phyloP scores from a whole-genome alignment of 2,329 filamentous ascomycete species.

The Ophiostoma pallidulum region DNA sequence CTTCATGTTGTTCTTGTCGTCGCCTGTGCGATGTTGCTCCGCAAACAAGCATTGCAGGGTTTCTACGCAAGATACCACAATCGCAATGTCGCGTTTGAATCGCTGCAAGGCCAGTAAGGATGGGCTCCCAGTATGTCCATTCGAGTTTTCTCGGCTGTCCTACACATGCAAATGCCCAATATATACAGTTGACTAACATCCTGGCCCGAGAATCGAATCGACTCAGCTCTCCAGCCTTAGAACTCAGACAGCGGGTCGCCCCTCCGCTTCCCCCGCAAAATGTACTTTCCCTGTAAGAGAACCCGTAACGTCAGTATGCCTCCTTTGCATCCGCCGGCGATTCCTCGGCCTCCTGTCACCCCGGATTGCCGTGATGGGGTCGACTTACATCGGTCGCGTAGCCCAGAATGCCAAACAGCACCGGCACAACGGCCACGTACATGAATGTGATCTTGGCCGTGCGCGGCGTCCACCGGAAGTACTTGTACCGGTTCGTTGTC shows the following conservation, averaged over 20 bases:
- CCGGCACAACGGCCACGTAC: slow-evolving; percentile 66
- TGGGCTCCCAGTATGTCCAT: too few relatives aligned
- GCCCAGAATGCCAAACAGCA: slow-evolving; percentile 58
- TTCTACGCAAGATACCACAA: too few relatives aligned
- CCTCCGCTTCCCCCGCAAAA: slow-evolving; percentile 77
- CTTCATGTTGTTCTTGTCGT: too few relatives aligned
- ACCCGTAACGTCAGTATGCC: slow-evolving; percentile 7
- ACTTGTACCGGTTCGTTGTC: slow-evolving; percentile 76
- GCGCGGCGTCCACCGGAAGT: slow-evolving; percentile 85
- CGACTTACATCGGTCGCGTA: slow-evolving; percentile 84
- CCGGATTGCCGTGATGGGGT: too few relatives aligned
- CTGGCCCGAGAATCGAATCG: too few relatives aligned
- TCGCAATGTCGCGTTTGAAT: too few relatives aligned
- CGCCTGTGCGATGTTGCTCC: too few relatives aligned
- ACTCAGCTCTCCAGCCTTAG: slow-evolving; percentile 42
- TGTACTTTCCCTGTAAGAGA: slow-evolving; percentile 64
- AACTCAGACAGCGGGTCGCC: slow-evolving; percentile 78
- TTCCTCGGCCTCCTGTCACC: neutral
- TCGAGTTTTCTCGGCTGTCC: too few relatives aligned
- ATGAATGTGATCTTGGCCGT: slow-evolving; percentile 72
- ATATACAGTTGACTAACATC: slow-evolving; percentile 2
- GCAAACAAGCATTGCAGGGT: too few relatives aligned
- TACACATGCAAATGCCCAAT: slow-evolving; percentile 2
- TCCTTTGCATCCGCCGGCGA: neutral
- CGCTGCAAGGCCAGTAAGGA: too few relatives aligned